Percentiles rank a stretch among this genome's conserved stretches.
Conservation (phyloP, 2,329 filamentous ascomycete species). For the Claviceps cyperi region DNA sequence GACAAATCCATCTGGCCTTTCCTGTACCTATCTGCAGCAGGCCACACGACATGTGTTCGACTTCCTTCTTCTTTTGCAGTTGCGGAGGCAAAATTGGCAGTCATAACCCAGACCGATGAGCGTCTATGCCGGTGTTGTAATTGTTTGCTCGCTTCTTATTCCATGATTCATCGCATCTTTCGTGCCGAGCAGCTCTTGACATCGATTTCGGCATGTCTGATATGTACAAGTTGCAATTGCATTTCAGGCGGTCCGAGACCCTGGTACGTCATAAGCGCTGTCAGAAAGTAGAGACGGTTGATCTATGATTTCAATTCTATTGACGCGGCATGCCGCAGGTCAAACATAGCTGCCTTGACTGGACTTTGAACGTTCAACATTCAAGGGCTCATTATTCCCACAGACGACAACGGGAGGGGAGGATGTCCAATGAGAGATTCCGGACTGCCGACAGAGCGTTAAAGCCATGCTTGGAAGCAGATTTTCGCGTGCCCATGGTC, state of each 20-base stretch:
- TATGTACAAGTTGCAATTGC: not conserved
- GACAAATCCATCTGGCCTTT: not conserved
- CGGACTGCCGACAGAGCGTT: not conserved
- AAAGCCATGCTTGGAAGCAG: not conserved
- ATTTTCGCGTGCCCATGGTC: not conserved
- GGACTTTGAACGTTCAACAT: not conserved
- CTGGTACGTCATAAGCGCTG: not conserved
- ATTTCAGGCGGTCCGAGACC: not conserved
- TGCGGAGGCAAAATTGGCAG: not conserved
- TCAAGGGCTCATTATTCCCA: not conserved
- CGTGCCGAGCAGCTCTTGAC: not conserved
- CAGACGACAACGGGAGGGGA: not conserved
- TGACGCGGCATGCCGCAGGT: not conserved
- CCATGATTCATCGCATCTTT: not conserved
- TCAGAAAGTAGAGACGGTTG: not conserved
- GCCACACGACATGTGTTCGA: not conserved
- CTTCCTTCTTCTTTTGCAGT: not conserved
- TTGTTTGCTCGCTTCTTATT: not conserved
- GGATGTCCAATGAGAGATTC: not conserved
- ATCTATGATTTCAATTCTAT: not conserved
- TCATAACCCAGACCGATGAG: not conserved
- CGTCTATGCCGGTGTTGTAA: not conserved
- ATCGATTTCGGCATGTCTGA: too few species aligned
- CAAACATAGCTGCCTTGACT: not conserved
- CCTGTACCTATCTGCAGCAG: not conserved